Evolutionary conservation across 208 protist species (phyloP).

Genomic region (Crithidia brevicula): DNA sequence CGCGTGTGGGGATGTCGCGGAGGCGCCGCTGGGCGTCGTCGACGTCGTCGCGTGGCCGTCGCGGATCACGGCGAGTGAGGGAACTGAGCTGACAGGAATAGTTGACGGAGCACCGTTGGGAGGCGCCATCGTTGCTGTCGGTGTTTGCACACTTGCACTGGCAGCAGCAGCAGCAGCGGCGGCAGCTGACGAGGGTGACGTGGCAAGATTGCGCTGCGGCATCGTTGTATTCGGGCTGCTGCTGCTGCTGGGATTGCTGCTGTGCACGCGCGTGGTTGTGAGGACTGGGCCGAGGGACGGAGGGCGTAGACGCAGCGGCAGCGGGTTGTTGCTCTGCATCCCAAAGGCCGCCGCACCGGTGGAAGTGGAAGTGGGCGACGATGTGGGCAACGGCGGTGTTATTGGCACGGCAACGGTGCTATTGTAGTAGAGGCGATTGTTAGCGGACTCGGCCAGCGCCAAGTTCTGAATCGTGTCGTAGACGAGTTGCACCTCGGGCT

Average conservation of each 20-base stretch:
- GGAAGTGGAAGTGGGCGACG: not conserved
- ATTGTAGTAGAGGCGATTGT: slow-evolving; percentile 43
- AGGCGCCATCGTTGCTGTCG: not conserved
- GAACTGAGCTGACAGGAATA: slow-evolving; percentile 15
- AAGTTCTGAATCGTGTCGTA: slow-evolving; percentile 75
- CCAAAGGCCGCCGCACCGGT: not conserved
- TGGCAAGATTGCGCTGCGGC: slow-evolving; percentile 16
- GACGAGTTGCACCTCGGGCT: slow-evolving; percentile 61
- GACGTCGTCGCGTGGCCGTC: not conserved
- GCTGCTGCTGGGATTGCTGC: slow-evolving; percentile 2
- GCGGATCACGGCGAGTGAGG: slow-evolving; percentile 1
- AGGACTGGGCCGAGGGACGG: slow-evolving; percentile 28
- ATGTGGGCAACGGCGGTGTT: not conserved
- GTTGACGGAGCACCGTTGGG: slow-evolving; percentile 17
- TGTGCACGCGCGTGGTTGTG: slow-evolving; percentile 18
- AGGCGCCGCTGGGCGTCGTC: not conserved
- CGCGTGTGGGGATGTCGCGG: slow-evolving; percentile 8
- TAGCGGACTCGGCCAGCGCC: slow-evolving; percentile 44
- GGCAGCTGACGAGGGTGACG: slow-evolving; percentile 1
- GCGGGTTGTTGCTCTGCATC: slow-evolving; percentile 12
- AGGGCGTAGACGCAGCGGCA: slow-evolving; percentile 17
- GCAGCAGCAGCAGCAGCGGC: not conserved
- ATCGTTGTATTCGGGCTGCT: slow-evolving; percentile 9
- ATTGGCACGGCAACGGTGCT: slow-evolving; percentile 32
- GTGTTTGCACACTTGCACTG: not conserved